Base-by-base conservation (phyloP, 176 grass and related monocot species). In the Paspalum notatum region DNA sequence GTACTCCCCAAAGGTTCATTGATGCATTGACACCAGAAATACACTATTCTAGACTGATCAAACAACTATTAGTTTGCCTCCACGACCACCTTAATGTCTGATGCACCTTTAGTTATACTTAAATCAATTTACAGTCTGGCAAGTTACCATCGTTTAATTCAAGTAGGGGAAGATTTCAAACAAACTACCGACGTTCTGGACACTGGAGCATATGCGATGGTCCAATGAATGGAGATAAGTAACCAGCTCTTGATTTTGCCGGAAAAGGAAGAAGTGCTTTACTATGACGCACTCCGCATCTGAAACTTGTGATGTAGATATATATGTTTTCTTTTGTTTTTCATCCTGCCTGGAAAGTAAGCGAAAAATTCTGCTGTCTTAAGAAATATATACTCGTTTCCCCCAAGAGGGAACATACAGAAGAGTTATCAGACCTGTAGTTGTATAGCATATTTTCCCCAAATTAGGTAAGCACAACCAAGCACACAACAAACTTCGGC, bases 41-140 rank as follows among this genome's bases (percentile, higher is more conserved):
- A 84, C 50, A 68, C 42, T 46, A 74, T 83, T n/a, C 40, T 76
- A 76, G 72, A 68, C 51, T 46, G 53, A 59, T 59, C 18, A 59
- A 18, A 81, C 18, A 58, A 49, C 20, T 68, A 46, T 66, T 39
- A 58, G 39, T 71, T 71, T 55, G 22, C 24, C 40, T 59, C 3
- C 14, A 21, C 12, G 12, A 18, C 51, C 12, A 47, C 50, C 24
- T 44, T 58, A 46, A 57, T 61, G 18, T 12, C 39, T 1, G 47
- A 11, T 80, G 58, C 4, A 46, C 12, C 8, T 63, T 84, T 9
- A 74, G 27, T 26, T 26, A 32, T 32, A 32, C 32, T 47, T 38
- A 39, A 14, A 69, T 63, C 24, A 62, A 27, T 20, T 8, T 32
- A 51, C 7, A 2, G 32, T 32, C 45, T 32, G 0, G 3, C 52